Evolutionary conservation across 495 filamentous ascomycete species (phyloP), one percentile per base, ranked within the genome.

Genomic region (Filosporella fistucella): DNA sequence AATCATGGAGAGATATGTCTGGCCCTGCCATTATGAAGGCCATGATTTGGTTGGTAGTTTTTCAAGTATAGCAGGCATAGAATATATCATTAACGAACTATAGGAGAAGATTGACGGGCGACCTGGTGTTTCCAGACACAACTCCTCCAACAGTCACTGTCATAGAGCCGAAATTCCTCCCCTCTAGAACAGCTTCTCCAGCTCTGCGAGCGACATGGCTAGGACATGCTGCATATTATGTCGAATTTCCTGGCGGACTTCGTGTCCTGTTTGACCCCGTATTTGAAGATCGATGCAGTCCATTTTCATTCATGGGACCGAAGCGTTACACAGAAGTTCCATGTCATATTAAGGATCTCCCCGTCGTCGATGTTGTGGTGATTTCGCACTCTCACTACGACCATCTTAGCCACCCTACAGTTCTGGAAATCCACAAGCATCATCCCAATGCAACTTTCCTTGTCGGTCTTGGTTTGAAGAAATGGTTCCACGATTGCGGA

Each of bases 301-400:
- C 91, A 1, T 74, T 88, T 55, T 72, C 72, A 21, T 81, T 78
- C 63, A 39, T 86, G 29, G 82, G 86, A 0, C 89, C 91, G 0
- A 89, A 86, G 67, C 74, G 93, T 40, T 95, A 82, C 63, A 95
- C 93, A 0, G 71, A 84, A 43, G 72, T 76, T 45, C 88, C 93
- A 2, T 95, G 89, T 58, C 50, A 82, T 26, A 79, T 95, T 51
- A 72, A 77, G 28, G 88, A 95, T 53, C 76, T 98, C 9, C 93
- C 91, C 6, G 65, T 74, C 21, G 81, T 98, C 45, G 93, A 98
- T 56, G 84, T 85, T 1, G 89, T 97, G 2, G 75, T 95, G 24
- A 97, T 98, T 47, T 88, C 83, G 7, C 93, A 97, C 59, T 89
- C 84, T 45, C 91, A 96, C 65, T 96, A 98, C 58, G 93, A 98